Evolutionary conservation across 2,329 filamentous ascomycete species (phyloP).

Genomic region (Sphaerulina vaccinii): DNA sequence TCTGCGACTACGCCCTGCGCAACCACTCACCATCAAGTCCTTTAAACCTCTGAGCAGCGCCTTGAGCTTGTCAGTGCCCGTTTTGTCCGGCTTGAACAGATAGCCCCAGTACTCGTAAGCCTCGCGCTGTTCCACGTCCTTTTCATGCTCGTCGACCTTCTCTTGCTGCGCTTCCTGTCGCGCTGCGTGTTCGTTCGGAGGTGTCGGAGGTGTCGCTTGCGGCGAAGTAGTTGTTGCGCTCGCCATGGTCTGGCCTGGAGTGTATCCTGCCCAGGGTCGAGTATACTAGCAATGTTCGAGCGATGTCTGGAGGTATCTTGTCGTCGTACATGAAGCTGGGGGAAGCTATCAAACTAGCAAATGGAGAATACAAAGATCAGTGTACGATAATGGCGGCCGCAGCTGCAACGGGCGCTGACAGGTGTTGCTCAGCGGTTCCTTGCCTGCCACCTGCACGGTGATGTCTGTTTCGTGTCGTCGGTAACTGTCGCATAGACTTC

Average conservation of each 20-base stretch:
- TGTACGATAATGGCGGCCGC: background rate
- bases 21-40: conserved; percentile 43
- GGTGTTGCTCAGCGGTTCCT: conserved; percentile 2
- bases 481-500: background rate
- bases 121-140: conserved; percentile 39
- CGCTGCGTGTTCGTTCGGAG: conserved; percentile 8
- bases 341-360: background rate
- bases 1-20: background rate
- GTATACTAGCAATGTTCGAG: background rate
- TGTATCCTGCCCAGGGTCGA: too few relatives aligned
- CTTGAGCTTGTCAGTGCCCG: conserved; percentile 49
- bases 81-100: conserved; percentile 52
- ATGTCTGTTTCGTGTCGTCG: background rate
- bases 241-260: conserved; percentile 1
- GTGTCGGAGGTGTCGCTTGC: conserved; percentile 7
- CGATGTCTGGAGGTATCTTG: background rate
- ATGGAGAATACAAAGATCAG: background rate
- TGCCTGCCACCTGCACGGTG: conserved; percentile 5
- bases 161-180: conserved; percentile 13
- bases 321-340: background rate
- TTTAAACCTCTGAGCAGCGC: conserved; percentile 48
- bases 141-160: conserved; percentile 27
- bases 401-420: background rate
- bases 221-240: background rate
- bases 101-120: conserved; percentile 53